Evolutionary conservation across 768 basidiomycete species (phyloP).

Genomic region (Pholiota conissans): DNA sequence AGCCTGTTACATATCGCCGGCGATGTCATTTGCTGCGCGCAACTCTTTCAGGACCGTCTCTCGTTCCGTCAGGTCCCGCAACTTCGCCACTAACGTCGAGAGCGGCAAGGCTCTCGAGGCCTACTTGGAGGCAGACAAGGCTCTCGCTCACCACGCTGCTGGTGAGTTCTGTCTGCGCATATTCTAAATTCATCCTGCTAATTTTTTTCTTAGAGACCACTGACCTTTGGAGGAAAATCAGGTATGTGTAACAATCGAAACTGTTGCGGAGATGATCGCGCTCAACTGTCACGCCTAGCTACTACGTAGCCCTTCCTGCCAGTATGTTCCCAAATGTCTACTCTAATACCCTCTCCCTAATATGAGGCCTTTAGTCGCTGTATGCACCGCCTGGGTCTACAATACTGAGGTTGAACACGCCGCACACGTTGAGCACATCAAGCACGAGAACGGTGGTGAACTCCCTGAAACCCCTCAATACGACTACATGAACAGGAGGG

Average conservation of each 20-base stretch:
- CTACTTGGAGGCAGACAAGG: constrained; percentile 54
- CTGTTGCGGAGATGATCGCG: constrained; percentile 6
- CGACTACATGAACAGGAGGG: constrained; percentile 74
- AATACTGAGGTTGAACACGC: constrained; percentile 63
- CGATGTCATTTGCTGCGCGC: constrained; percentile 53
- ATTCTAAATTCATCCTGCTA: not conserved
- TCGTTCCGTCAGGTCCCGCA: constrained; percentile 38
- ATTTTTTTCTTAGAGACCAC: constrained; percentile 54
- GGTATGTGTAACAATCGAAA: constrained; percentile 41
- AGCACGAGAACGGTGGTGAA: constrained; percentile 69
- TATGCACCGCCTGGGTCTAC: constrained; percentile 55
- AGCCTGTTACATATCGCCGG: constrained; percentile 9
- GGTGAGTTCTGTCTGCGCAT: constrained; percentile 35
- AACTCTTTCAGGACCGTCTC: constrained; percentile 46
- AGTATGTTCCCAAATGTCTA: constrained; percentile 45
- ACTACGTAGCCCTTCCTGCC: constrained; percentile 73
- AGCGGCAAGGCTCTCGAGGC: constrained; percentile 26
- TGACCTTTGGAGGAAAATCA: constrained; percentile 86
- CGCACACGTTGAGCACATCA: constrained; percentile 69
- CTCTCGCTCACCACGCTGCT: constrained; percentile 64
- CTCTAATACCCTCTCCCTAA: not conserved
- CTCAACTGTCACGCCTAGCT: constrained; percentile 42
- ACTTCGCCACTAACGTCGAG: constrained; percentile 39
- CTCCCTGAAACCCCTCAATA: constrained; percentile 72
- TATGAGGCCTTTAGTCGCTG: constrained; percentile 36